Conservation (phyloP, 768 basidiomycete species). For the Cystobasidium onofrii region DNA sequence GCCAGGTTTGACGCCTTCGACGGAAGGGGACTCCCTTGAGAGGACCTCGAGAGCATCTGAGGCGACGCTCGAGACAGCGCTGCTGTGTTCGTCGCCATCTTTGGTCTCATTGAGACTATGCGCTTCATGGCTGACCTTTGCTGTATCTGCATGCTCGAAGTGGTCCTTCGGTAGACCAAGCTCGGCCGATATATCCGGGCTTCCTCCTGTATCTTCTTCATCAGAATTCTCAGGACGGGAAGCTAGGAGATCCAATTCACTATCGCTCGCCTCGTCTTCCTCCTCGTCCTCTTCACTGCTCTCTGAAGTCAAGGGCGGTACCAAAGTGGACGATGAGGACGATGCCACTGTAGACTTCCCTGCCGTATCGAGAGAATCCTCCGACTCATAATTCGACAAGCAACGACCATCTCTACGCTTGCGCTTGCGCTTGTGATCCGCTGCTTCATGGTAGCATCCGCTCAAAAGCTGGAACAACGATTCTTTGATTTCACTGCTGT, state of each 20-base stretch:
- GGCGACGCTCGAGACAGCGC: too few species aligned
- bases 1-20: background rate
- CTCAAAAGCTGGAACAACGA: background rate
- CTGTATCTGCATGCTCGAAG: background rate
- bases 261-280: background rate
- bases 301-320: background rate
- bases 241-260: background rate
- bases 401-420: background rate
- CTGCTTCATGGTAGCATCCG: slow-evolving; percentile 2
- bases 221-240: background rate
- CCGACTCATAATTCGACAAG: background rate
- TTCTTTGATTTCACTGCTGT: background rate
- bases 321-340: background rate
- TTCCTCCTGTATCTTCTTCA: background rate
- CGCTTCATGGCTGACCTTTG: background rate
- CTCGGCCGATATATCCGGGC: background rate
- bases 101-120: too few species aligned
- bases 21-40: background rate
- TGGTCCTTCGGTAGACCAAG: background rate
- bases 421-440: background rate
- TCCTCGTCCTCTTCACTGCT: background rate
- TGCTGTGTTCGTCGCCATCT: too few species aligned
- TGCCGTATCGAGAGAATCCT: background rate
- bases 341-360: background rate
- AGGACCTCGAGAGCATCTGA: background rate